phyloP scores from a whole-genome alignment of 768 basidiomycete genomes.

The Mycena olivaceomarginata region DNA sequence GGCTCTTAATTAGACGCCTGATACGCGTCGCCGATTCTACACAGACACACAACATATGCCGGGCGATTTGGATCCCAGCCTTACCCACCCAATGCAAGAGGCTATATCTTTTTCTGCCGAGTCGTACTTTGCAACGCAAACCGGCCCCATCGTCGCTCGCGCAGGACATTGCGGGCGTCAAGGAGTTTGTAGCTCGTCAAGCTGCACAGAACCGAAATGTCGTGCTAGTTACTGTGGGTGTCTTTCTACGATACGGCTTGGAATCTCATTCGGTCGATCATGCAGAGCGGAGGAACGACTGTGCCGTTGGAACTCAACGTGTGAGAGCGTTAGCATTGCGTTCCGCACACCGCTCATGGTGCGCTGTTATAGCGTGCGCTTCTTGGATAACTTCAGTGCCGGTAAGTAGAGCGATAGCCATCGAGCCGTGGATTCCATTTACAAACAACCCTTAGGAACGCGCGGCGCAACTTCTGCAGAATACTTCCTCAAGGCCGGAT shows the following conservation, averaged over 20 bases:
- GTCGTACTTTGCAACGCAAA: slow-evolving; percentile 94
- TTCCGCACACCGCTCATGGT: slow-evolving; percentile 51
- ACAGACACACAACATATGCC: background rate
- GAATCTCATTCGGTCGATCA: slow-evolving; percentile 20
- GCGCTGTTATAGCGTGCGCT: slow-evolving; percentile 87
- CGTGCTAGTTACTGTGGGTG: slow-evolving; percentile 94
- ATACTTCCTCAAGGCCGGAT: slow-evolving; percentile 95
- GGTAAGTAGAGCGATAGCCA: slow-evolving; percentile 68
- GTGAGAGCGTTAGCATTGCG: slow-evolving; percentile 75
- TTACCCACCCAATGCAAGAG: slow-evolving; percentile 13
- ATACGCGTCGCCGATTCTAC: background rate
- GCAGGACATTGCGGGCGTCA: slow-evolving; percentile 77
- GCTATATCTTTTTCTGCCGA: slow-evolving; percentile 84
- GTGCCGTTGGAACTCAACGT: slow-evolving; percentile 99
- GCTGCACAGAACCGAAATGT: slow-evolving; percentile 80
- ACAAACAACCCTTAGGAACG: slow-evolving; percentile 75
- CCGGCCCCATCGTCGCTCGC: slow-evolving; percentile 84
- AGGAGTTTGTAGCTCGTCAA: slow-evolving; percentile 84
- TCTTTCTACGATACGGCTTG: slow-evolving; percentile 30
- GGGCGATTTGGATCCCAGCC: slow-evolving; percentile 8
- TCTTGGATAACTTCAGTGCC: slow-evolving; percentile 99
- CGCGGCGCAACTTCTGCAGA: slow-evolving; percentile 98
- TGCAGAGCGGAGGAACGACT: slow-evolving; percentile 97
- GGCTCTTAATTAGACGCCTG: slow-evolving; percentile 30
- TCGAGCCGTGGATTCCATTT: background rate